Evolutionary conservation across 2,329 filamentous ascomycete genomes (phyloP), one percentile per base, ranked within the genome.

Genomic region (Metarhizium anisopliae): DNA sequence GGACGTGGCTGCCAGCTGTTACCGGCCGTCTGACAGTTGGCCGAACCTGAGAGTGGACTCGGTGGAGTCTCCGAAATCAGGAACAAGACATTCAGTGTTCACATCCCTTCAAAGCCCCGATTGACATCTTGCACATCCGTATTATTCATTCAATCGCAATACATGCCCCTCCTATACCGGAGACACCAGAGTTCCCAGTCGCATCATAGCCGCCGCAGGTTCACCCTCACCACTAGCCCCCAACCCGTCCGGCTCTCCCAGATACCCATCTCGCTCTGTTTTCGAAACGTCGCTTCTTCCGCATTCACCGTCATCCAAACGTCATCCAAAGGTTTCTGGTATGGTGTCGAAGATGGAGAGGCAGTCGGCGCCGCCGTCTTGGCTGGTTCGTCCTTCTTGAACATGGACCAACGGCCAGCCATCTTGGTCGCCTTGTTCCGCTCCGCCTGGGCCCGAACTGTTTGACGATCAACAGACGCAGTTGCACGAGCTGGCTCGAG

Each of bases 201-300:
- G 16, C 8, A 45, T 45, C 18, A 25, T 45, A 20, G 6, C n/a
- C 42, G 42, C 35, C 51, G 51, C 42, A 56, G 53, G 30, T 2
- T n/a, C 51, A 56, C 47, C 20, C 55, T 47, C 25, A 79, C 69
- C 14, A 80, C 73, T 35, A 82, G 67, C 0, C 72, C 78, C 70
- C 73, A 81, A 2, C 79, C 79, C 2, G 70, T 73, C 58, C 68
- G 67, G 36, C 75, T 77, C 62, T 82, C 78, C 72, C 74, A 77
- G 1, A 82, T 65, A 0, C 78, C 79, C 62, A 82, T 69, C 14
- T 74, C 75, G 25, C 78, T 82, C 64, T 80, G 73, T 50, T 63
- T 64, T n/a, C 79, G 64, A 56, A 82, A 81, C 0, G 76, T 75
- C 2, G 79, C 71, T 59, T 80, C 73, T 51, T 80, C 72, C 0